Evolutionary conservation across 352 stramenopile genomes (phyloP), one percentile per base, ranked within the genome.

Genomic region (Globisporangium cystogenes): DNA sequence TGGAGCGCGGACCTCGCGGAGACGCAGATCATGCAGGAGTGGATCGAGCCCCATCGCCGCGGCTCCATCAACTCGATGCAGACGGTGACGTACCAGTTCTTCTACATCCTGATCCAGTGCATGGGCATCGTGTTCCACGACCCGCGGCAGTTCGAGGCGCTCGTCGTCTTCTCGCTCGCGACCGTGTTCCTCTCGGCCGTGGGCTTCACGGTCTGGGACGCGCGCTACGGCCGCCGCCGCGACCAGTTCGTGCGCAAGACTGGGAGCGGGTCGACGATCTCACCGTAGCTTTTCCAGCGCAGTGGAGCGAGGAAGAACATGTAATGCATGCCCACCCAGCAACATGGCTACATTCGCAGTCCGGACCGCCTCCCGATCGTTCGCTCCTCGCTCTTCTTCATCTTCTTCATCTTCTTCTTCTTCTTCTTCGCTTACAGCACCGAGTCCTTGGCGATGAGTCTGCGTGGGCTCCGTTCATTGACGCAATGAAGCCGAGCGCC

Each of bases 1-100:
- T 84, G 76, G 76, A 77, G 50, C 26, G 60, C 57, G 6, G 74
- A 86, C 49, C 49, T 87, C 16, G 74, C 70, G 5, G 73, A 86
- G 60, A 82, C 70, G 24, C 76, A 87, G 64, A 74, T 82, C 48
- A 85, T 86, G 74, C 76, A 87, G 53, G 76, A 87, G 61, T 83
- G 71, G 70, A 37, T 58, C 68, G 46, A 80, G n/a, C 64, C 69
- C 16, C 60, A 70, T 45, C 61, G 70, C 7, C 74, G 75, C 35
- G 71, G 74, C 33, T 52, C 66, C 21, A 83, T 86, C 69, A 84
- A 84, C 60, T 60, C 72, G 11, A 86, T 87, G 72, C 76, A 87
- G 48, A 83, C 66, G 0, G 76, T 74, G 27, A 68, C 70, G 49
- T 82, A 67, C 51, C 75, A 87, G 58, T 68, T 86, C 53, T 87